Base-by-base conservation (phyloP, 345 rosid genomes). In the Raphanus raphanistrum region DNA sequence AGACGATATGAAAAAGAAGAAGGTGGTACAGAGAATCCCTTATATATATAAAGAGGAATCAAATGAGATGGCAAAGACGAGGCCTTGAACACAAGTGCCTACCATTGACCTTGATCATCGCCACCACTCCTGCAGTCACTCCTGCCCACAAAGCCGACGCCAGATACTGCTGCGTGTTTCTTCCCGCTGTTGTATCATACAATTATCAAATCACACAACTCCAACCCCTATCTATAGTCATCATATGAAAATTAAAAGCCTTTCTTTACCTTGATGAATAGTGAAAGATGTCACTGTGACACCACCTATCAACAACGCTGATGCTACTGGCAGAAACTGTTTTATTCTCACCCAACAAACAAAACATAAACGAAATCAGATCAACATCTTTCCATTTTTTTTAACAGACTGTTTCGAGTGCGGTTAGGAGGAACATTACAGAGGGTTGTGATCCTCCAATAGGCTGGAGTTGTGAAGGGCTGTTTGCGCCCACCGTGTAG, bases 311-410 rank as follows among this genome's bases (percentile, higher is more conserved):
- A 95, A 50, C 86, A 92, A 77, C 57, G 97, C 95, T 31, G 99
- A 95, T 69, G 99, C 99, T 54, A 90, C 86, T 0, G 99, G 99
- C 63, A 92, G 89, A 85, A 92, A 95, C 99, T 95, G 95, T 82
- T 61, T 36, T 62, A n/a, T 54, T 61, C 58, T 13, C 58, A 68
- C 29, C 43, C 64, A 68, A 11, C 31, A 45, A 68, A 28, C 9
- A 54, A 7, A 66, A 6, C 10, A 27, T 11, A 45, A 68, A 33
- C 10, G 15, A 59, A 60, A 32, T 4, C 5, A 8, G 2, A 8
- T 79, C 43, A 73, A 17, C 1, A 2, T 67, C 52, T 70, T 48
- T 67, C 38, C 21, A 6, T 41, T 48, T 15, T 10, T 48, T 15
- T 10, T 15, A 6, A 16, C 28, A 17, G 13, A 26, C 27, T 63